Percentiles rank a stretch among this genome's conserved stretches.
phyloP scores from a whole-genome alignment of 2,329 filamentous ascomycete species.

The Venturia oleaginea region DNA sequence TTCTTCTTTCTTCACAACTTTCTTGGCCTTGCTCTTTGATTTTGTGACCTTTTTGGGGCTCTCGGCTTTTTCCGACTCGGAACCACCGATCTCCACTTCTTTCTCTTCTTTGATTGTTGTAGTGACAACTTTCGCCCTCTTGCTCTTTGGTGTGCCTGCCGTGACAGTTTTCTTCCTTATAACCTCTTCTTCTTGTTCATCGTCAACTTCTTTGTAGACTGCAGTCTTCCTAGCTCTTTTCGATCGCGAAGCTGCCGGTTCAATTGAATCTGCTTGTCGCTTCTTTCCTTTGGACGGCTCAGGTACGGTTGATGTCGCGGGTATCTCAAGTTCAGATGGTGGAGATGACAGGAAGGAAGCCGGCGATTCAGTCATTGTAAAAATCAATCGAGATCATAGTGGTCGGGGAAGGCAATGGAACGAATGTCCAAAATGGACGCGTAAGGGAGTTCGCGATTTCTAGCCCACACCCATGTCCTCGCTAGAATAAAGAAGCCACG shows the following conservation, averaged over 20 bases:
- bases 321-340: not conserved
- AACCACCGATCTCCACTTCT: not conserved
- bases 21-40: not conserved
- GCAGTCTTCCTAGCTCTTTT: not conserved
- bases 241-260: not conserved
- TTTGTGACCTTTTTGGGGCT: constrained; percentile 1
- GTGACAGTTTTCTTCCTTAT: not conserved
- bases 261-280: not conserved
- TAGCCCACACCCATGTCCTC: not conserved
- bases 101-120: constrained; percentile 6
- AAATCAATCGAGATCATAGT: not conserved
- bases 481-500: not conserved
- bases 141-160: not conserved
- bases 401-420: not conserved
- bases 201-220: not conserved
- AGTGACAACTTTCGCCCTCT: not conserved
- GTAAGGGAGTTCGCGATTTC: not conserved
- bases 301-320: not conserved
- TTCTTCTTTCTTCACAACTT: constrained; percentile 14
- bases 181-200: not conserved
- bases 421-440: not conserved
- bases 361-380: not conserved
- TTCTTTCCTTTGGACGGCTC: not conserved
- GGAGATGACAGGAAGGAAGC: not conserved
- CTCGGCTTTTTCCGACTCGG: not conserved